Evolutionary conservation across 1,139 yeast species (phyloP).

Genomic region (Suhomyces bokatorum): DNA sequence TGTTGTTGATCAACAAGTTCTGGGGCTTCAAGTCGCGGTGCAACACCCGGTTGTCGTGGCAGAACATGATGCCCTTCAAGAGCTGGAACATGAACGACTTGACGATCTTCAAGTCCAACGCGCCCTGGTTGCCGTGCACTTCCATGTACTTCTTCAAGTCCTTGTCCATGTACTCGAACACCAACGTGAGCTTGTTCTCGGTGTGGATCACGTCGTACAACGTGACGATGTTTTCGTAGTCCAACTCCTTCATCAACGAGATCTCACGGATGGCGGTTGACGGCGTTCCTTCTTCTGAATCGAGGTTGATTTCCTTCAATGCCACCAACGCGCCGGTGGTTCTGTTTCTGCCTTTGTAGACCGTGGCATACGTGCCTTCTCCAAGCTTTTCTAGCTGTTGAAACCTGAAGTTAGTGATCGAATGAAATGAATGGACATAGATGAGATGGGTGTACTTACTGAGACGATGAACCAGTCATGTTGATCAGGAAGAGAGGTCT

Average conservation of each 20-base stretch:
- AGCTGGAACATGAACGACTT: slow-evolving; percentile 93
- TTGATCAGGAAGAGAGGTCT: slow-evolving; percentile 1
- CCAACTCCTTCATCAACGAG: slow-evolving; percentile 92
- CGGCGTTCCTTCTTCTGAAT: slow-evolving; percentile 97
- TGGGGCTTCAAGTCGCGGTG: slow-evolving; percentile 97
- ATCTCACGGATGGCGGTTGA: slow-evolving; percentile 97
- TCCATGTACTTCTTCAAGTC: slow-evolving; percentile 96
- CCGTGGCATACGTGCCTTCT: slow-evolving; percentile 98
- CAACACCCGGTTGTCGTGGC: slow-evolving; percentile 91
- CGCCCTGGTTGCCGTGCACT: slow-evolving; percentile 77
- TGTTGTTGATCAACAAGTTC: slow-evolving; percentile 79
- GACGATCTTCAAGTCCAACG: slow-evolving; percentile 74
- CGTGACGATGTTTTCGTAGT: slow-evolving; percentile 91
- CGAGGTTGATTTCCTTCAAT: slow-evolving; percentile 88
- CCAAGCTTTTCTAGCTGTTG: slow-evolving; percentile 85
- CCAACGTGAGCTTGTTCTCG: slow-evolving; percentile 90
- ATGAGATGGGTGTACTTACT: slow-evolving; percentile 21
- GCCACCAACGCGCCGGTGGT: slow-evolving; percentile 94
- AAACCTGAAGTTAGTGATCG: slow-evolving; percentile 28
- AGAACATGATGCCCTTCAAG: slow-evolving; percentile 85
- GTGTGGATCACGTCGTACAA: slow-evolving; percentile 95
- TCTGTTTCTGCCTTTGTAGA: slow-evolving; percentile 90
- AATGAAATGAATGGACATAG: not conserved
- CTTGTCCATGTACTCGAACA: slow-evolving; percentile 91
- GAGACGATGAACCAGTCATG: slow-evolving; percentile 34